Evolutionary conservation across 306 rosid species (phyloP), one percentile per base, ranked within the genome.

Genomic region (Inga laurina): DNA sequence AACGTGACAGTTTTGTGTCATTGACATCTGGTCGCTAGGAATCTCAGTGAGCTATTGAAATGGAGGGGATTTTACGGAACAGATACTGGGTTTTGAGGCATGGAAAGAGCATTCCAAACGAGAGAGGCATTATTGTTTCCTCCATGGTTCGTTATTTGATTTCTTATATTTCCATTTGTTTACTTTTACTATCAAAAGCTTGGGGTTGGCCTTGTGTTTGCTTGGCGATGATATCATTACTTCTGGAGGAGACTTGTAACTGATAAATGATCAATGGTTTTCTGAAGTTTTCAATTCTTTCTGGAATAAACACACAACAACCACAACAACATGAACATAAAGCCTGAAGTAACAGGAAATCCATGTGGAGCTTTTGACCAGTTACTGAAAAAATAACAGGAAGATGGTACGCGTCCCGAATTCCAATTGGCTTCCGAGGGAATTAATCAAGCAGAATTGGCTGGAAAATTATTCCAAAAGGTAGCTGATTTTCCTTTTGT

Each of bases 81-180:
- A 79, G 84, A 59, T 93, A 90, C 86, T 92, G 98, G 99, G 52
- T 93, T 74, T 57, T 95, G 88, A 88, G 98, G 87, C 99, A 92
- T 78, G 98, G 99, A 79, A 92, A 88, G 88, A 93, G 98, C 93
- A 90, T 95, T 84, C 98, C 99, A 8, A 92, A 95, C 59, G 93
- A 92, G 83, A 89, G 76, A 77, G 94, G 97, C 87, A 84, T 95
- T 61, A 86, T 95, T 39, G 98, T 95, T 80, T 92, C 98, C 35
- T 93, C 97, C 66, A 64, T 90, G 89, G 98, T 95, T 62, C 45
- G 41, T 72, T 72, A 11, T 22, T 45, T 45, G 37, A 72, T 72
- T 45, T 72, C 57, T 72, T 45, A 22, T 44, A 22, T 72, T n/a
- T 6, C 57, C 37, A 18, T 22, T 72, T 72, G 10, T 51, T 45